Base-by-base conservation (phyloP, 495 filamentous ascomycete genomes). In the Penicillium subrubescens region DNA sequence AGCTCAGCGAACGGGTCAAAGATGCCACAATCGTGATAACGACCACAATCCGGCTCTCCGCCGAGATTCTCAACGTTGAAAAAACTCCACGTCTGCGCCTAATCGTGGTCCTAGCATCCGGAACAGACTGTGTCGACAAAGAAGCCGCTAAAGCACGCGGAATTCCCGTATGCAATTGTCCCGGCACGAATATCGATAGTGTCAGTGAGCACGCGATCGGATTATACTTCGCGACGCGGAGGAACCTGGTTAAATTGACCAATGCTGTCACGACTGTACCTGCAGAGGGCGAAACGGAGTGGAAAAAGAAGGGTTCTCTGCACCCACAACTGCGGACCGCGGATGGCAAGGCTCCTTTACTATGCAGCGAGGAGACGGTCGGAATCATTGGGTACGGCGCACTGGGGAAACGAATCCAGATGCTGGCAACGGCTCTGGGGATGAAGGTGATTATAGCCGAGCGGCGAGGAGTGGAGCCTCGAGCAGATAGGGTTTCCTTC, bases 51-150 rank as follows among this genome's bases (percentile, higher is more conserved):
- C 74, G 68, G 7, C 51, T 88, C 14, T 65, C 74, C 1, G 74
- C 59, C 14, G 44, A 48, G 10, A 48, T 25, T 23, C 2, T 48
- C 23, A 25, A n/a, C 19, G 5, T 48, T 12, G 44, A 48, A 11
- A 48, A 48, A 23, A 71, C 72, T n/a, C 77, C 81, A 8, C 61
- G 68, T 0, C 74, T 87, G 5, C 77, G 78, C 34, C 73, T 84
- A 21, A 63, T 87, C n/a, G 75, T 79, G 25, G 72, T 83, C 23
- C 77, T 83, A 61, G 83, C 83, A 1, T 82, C 82, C 0, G 85
- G 85, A 27, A 81, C 77, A 12, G 83, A 87, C 63, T 70, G 70
- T n/a, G 75, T 87, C 21, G 82, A 86, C 59, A 72, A 81, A 8
- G 73, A 68, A 0, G 82, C 82, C 0, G 81, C 79, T 55, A 64